Evolutionary conservation across 768 basidiomycete species (phyloP).

Genomic region (Pisolithus microcarpus): DNA sequence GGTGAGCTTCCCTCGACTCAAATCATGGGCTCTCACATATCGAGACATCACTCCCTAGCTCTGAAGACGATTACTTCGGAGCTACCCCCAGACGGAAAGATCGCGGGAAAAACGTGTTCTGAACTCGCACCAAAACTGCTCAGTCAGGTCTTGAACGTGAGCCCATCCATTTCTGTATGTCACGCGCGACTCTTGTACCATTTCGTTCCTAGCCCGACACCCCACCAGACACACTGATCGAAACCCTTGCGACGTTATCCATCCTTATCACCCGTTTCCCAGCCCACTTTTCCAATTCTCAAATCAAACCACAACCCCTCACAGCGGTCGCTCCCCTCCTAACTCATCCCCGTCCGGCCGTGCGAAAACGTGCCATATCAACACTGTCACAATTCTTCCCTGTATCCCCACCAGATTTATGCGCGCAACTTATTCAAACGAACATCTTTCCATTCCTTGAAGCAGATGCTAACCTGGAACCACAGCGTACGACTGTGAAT

Average conservation of each 20-base stretch:
- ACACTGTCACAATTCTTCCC: conserved; percentile 82
- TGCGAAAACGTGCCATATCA: conserved; percentile 87
- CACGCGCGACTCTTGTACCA: background rate
- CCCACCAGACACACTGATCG: conserved; percentile 75
- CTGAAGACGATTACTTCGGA: conserved; percentile 94
- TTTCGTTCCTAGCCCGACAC: conserved; percentile 44
- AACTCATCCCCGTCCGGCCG: conserved; percentile 70
- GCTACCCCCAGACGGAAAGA: conserved; percentile 73
- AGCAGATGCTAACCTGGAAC: conserved; percentile 48
- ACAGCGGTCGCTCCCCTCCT: conserved; percentile 64
- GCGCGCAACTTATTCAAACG: conserved; percentile 50
- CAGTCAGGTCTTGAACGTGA: conserved; percentile 68
- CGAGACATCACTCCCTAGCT: conserved; percentile 39
- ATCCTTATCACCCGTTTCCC: conserved; percentile 86
- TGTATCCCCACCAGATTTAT: conserved; percentile 56
- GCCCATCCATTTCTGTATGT: conserved; percentile 9
- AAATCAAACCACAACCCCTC: conserved; percentile 53
- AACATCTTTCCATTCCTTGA: conserved; percentile 56
- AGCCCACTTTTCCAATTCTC: conserved; percentile 48
- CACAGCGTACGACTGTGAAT: conserved; percentile 71
- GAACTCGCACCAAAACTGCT: conserved; percentile 83
- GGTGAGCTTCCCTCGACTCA: conserved; percentile 39
- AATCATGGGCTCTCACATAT: background rate
- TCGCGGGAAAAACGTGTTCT: conserved; percentile 71
- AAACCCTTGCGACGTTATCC: conserved; percentile 78